Base-by-base conservation (phyloP, 179 eudicot species). In the Gypsophila paniculata region DNA sequence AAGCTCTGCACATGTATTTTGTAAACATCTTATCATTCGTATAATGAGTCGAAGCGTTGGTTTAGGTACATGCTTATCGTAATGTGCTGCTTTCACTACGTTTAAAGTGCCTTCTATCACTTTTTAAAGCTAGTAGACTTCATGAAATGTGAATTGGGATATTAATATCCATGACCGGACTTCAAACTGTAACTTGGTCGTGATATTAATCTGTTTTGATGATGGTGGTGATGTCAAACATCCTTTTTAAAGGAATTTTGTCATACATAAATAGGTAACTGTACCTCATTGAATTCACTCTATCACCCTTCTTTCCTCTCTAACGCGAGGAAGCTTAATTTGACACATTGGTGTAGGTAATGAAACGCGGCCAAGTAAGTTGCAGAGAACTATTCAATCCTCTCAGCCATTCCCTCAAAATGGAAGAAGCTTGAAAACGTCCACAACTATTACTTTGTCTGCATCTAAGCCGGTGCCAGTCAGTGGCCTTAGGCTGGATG, bases 361-460 rank as follows among this genome's bases (percentile, higher is more conserved):
- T 68, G 82, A 74, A 34, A 26, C 42, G 49, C 74, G 25, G 65
- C 83, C 80, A 58, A 74, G 59, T 64, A 83, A 83, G 68, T 42
- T 74, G 69, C 77, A 69, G n/a, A 82, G 76, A 67, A 67, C 77
- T 34, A 21, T 65, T 58, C 22, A 74, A 63, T 46, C 76, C 53
- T 68, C 77, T 52, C 74, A 61, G 26, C 78, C 79, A 57, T 66
- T 58, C 10, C 14, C 58, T 62, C 78, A 69, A 48, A 72, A 72
- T 76, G 84, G 84, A 59, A 72, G 74, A 44, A 70, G 70, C 62
- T 44, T 55, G 48, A 76, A 74, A 69, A 36, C 72, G 29, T 48
- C 77, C 65, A 51, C 74, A 52, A 62, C 72, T 52, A 55, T 63
- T 65, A 32, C 44, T 64, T 55, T 72, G 36, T 54, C 60, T 42